These are phyloP conservation scores for Uronychia setigera DNA, from an alignment of 73 alveolate genomes.

Conservation along the genomic window DNA sequence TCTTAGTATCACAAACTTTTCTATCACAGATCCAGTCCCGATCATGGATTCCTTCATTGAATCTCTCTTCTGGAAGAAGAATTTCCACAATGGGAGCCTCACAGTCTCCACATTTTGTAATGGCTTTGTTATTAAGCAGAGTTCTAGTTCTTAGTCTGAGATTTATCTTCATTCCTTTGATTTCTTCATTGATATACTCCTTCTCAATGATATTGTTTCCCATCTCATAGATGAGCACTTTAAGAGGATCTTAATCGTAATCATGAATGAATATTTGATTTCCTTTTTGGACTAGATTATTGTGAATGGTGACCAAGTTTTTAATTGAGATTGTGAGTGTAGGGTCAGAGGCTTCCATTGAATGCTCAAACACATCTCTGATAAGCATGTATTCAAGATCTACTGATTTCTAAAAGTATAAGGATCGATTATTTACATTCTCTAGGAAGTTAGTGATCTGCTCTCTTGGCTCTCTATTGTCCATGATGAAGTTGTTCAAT, in stretches of 20 bases:
- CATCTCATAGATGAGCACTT: constrained; percentile 18
- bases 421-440: not conserved
- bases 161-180: constrained; percentile 38
- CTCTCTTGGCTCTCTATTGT: not conserved
- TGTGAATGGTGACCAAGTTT: constrained; percentile 38
- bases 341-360: constrained; percentile 36
- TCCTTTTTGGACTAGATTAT: constrained; percentile 33
- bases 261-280: constrained; percentile 9
- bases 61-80: constrained; percentile 18
- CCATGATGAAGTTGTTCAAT: not conserved
- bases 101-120: constrained; percentile 54
- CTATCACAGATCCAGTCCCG: constrained; percentile 35
- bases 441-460: not conserved
- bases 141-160: constrained; percentile 48
- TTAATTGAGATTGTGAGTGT: constrained; percentile 29
- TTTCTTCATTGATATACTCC: constrained; percentile 42
- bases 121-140: constrained; percentile 26
- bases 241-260: constrained; percentile 54
- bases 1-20: constrained; percentile 5
- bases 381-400: constrained; percentile 36
- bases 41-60: constrained; percentile 28
- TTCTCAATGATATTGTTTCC: constrained; percentile 45
- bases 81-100: constrained; percentile 35
- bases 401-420: not conserved
- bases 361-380: constrained; percentile 38